These are phyloP conservation scores for Jatropha podagrica DNA, from an alignment of 441 rosid genomes.

Conservation along the genomic window DNA sequence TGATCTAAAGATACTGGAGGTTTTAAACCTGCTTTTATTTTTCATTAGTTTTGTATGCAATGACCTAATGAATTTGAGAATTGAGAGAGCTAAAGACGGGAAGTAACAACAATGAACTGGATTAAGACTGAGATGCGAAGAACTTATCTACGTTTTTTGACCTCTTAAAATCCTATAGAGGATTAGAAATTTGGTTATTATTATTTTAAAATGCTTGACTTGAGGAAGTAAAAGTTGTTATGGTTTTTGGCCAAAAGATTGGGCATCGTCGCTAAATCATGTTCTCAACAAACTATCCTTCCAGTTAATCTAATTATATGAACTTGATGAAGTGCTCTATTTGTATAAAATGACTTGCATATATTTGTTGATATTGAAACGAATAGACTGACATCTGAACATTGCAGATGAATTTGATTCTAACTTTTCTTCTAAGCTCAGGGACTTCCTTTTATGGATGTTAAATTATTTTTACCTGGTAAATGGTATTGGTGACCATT, in stretches of 20 bases:
- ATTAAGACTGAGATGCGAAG: neutral
- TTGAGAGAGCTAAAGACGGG: neutral
- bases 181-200: neutral
- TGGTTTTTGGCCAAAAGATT: neutral
- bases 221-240: neutral
- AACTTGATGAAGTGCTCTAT: neutral
- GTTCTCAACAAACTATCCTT: neutral
- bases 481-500: neutral
- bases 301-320: neutral
- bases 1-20: neutral
- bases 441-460: neutral
- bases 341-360: neutral
- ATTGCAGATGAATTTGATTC: neutral
- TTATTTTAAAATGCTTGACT: neutral
- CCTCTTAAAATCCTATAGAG: neutral
- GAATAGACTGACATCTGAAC: conserved; percentile 1
- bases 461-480: neutral
- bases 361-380: neutral
- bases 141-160: neutral
- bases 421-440: too few species aligned
- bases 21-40: neutral
- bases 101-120: neutral
- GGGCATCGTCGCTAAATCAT: neutral
- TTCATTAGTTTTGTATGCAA: neutral
- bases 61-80: neutral